A percentile compares a stretch with the other conserved stretches of the same genome.
Evolutionary conservation across 805 yeast species (phyloP).

Genomic region (Pichia phayaonensis): DNA sequence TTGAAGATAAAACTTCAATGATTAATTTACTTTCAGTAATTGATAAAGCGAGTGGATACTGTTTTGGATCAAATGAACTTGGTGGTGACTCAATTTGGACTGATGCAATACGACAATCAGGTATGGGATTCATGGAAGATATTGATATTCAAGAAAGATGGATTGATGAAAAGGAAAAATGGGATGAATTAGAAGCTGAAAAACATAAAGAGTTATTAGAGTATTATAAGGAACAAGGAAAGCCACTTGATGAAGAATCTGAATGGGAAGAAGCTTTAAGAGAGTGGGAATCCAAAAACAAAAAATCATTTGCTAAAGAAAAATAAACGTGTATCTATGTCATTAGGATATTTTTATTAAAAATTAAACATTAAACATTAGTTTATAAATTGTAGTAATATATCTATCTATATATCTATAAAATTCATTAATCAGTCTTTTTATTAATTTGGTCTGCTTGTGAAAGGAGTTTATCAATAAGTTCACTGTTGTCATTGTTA

Average conservation of each 20-base stretch:
- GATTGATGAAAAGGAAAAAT: constrained; percentile 76
- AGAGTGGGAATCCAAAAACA: constrained; percentile 43
- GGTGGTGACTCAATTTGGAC: constrained; percentile 99
- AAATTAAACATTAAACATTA: not conserved
- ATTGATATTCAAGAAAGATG: constrained; percentile 90
- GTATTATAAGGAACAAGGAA: constrained; percentile 28
- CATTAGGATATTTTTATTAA: not conserved
- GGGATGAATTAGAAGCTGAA: constrained; percentile 57
- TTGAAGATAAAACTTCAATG: constrained; percentile 91
- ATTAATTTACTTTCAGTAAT: constrained; percentile 66
- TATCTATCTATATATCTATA: not conserved
- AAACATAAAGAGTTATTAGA: constrained; percentile 33
- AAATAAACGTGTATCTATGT: not conserved
- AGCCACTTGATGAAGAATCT: constrained; percentile 48
- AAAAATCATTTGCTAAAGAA: constrained; percentile 9
- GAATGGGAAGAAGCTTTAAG: constrained; percentile 63
- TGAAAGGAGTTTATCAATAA: not conserved
- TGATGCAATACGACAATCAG: constrained; percentile 78
- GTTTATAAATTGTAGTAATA: not conserved
- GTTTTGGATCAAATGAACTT: constrained; percentile 85
- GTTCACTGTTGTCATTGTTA: not conserved
- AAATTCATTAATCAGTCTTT: not conserved
- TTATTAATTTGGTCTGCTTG: not conserved
- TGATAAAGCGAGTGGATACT: constrained; percentile 90
- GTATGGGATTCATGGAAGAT: constrained; percentile 45